Conservation (phyloP, 371 early-diverging fungal genomes). For the Mortierella sp. region DNA sequence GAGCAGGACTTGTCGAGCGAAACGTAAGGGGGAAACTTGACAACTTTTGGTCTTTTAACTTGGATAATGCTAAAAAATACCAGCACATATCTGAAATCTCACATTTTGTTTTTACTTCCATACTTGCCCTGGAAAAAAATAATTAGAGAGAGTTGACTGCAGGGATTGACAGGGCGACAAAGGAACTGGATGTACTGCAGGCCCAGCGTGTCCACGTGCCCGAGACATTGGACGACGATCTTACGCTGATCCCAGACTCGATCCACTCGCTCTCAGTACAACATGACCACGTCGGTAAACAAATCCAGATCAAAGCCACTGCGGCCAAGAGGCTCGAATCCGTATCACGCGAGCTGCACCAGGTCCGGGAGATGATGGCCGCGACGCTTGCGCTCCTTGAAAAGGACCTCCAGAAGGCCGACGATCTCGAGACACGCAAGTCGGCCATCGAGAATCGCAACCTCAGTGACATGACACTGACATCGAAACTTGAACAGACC, state of each 20-base stretch:
- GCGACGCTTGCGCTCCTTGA: slow-evolving; percentile 26
- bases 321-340: slow-evolving; percentile 27
- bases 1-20: slow-evolving; percentile 14
- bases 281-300: slow-evolving; percentile 23
- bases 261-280: slow-evolving; percentile 21
- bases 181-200: slow-evolving; percentile 28
- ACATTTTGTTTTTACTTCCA: slow-evolving; percentile 37
- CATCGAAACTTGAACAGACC: slow-evolving; percentile 16
- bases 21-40: slow-evolving; percentile 6
- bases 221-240: slow-evolving; percentile 44
- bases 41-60: neutral
- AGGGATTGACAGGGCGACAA: slow-evolving; percentile 27
- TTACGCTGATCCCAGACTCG: slow-evolving; percentile 30
- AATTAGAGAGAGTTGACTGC: slow-evolving; percentile 26
- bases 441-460: slow-evolving; percentile 31
- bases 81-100: neutral
- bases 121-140: neutral
- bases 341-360: slow-evolving; percentile 26
- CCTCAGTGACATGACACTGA: slow-evolving; percentile 8
- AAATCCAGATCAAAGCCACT: slow-evolving; percentile 20
- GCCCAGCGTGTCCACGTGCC: slow-evolving; percentile 41
- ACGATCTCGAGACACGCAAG: slow-evolving; percentile 14
- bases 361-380: slow-evolving; percentile 29
- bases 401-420: slow-evolving; percentile 8
- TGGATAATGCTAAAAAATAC: too few relatives aligned